phyloP scores from a whole-genome alignment of 148 eudicot genomes.

The Polygonum maritimum region DNA sequence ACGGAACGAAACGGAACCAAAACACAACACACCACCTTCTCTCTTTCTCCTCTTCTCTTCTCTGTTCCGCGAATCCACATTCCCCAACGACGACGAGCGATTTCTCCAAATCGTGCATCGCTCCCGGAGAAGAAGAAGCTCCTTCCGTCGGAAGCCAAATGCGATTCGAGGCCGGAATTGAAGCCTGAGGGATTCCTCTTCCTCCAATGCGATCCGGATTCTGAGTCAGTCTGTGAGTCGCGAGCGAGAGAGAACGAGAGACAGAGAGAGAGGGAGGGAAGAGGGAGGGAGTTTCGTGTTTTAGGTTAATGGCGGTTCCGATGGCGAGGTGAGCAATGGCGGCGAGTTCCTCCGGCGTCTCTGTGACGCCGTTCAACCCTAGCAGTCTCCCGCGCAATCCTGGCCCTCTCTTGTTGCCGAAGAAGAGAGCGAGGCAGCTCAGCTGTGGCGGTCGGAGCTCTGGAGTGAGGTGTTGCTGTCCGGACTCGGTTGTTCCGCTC shows the following conservation, averaged over 20 bases:
- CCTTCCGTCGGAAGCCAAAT: conserved; percentile 1
- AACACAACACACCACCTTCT: neutral
- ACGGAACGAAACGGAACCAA: neutral
- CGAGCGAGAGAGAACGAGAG: neutral
- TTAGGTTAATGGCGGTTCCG: neutral
- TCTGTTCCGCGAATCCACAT: neutral
- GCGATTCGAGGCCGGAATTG: neutral
- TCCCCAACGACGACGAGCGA: neutral
- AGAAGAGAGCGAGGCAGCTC: neutral
- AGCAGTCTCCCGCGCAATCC: conserved; percentile 4
- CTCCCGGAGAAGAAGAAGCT: neutral
- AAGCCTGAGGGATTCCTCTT: neutral
- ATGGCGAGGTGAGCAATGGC: conserved; percentile 24
- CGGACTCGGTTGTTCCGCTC: conserved; percentile 29
- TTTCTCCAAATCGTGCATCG: neutral
- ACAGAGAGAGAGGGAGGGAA: neutral
- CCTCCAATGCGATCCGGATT: neutral
- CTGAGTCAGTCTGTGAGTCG: neutral
- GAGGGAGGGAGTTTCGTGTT: neutral
- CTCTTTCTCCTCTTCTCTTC: neutral
- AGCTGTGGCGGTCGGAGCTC: conserved; percentile 11
- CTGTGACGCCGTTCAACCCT: conserved; percentile 32
- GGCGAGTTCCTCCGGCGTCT: conserved; percentile 54
- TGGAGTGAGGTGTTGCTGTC: conserved; percentile 23
- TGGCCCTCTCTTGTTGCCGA: neutral